A percentile compares a stretch with the other conserved stretches of the same genome.
Evolutionary conservation across 441 rosid species (phyloP).

Genomic region (Gossypium trilobum): DNA sequence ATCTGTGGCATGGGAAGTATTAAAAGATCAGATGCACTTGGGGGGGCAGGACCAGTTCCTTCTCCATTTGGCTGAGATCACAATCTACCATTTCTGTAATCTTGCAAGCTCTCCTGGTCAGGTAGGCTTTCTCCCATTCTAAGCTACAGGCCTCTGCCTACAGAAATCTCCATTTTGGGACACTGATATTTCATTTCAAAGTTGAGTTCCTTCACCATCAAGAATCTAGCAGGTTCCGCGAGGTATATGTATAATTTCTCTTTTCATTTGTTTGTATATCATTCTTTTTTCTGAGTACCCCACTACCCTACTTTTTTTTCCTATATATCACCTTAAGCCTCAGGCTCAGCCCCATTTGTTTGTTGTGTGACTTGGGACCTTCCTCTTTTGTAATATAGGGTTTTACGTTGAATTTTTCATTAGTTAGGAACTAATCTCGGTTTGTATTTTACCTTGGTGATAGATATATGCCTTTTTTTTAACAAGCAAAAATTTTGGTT

Average conservation of each 20-base stretch:
- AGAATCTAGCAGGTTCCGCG: conserved; percentile 8
- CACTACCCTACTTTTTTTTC: too few relatives aligned
- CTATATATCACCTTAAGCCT: background rate
- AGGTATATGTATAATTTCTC: conserved; percentile 21
- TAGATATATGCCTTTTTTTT: background rate
- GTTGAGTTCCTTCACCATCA: background rate
- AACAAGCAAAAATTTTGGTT: background rate
- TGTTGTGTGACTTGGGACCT: conserved; percentile 2
- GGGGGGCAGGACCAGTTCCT: conserved; percentile 62
- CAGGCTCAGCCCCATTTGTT: conserved; percentile 7
- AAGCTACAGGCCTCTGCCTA: background rate
- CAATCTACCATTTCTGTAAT: background rate
- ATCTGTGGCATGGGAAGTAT: conserved; percentile 97
- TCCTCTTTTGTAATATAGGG: background rate
- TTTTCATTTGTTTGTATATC: conserved; percentile 21
- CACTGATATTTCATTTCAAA: background rate
- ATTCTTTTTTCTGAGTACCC: background rate
- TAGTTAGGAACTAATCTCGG: background rate
- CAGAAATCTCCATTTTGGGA: background rate
- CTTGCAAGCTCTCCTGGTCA: background rate
- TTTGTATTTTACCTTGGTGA: conserved; percentile 1
- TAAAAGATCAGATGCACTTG: conserved; percentile 81
- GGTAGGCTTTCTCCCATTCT: background rate
- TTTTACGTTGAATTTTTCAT: background rate
- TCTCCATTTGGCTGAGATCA: conserved; percentile 70